Conservation (phyloP, 2,329 filamentous ascomycete species). For the Chrysoporthe puriensis region DNA sequence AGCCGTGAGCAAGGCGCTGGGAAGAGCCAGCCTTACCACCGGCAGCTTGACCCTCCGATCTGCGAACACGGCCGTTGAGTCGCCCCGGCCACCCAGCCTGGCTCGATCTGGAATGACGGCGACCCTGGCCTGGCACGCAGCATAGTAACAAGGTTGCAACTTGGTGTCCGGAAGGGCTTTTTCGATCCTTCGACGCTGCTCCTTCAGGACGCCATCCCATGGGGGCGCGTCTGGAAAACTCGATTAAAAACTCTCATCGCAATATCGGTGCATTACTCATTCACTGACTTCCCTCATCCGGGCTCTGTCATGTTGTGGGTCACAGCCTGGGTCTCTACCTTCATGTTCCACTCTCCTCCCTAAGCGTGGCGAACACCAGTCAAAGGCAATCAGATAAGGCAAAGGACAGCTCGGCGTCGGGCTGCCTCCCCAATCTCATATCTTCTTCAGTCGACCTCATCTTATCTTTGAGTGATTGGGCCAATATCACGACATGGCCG, state of each 20-base stretch:
- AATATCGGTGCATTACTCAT: constrained; percentile 10
- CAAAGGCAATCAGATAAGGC: constrained; percentile 5
- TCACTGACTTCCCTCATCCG: constrained; percentile 1
- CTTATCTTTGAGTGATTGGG: background rate
- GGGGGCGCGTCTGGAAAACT: background rate
- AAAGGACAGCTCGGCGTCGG: background rate
- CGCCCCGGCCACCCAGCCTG: background rate
- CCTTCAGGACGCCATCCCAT: background rate
- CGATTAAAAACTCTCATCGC: constrained; percentile 6
- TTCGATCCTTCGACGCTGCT: background rate
- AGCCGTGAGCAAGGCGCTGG: background rate
- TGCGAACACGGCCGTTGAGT: background rate
- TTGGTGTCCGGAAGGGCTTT: background rate
- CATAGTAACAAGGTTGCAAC: constrained; percentile 6
- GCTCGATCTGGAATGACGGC: constrained; percentile 2
- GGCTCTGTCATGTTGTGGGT: constrained; percentile 29
- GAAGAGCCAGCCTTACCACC: background rate
- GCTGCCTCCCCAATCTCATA: constrained; percentile 1
- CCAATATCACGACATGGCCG: constrained; percentile 20
- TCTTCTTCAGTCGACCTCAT: background rate
- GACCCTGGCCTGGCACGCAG: background rate
- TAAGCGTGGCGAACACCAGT: constrained; percentile 13
- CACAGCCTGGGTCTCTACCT: constrained; percentile 26
- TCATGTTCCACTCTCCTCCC: constrained; percentile 22
- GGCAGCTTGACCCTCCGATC: constrained; percentile 8